phyloP scores from a whole-genome alignment of 345 rosid genomes.

The Angophora floribunda region DNA sequence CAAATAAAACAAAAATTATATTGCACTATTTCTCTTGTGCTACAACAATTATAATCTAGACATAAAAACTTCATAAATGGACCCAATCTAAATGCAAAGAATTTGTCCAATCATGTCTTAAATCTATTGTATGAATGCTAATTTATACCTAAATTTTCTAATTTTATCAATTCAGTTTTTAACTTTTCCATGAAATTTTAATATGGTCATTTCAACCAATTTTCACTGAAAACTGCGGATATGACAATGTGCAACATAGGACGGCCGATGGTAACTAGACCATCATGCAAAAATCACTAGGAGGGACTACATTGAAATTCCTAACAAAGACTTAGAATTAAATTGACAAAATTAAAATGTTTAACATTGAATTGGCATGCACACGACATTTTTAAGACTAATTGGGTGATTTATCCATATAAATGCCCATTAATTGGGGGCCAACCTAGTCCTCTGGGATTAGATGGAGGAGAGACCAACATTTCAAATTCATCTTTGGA shows the following conservation, averaged over 20 bases:
- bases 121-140: fast-evolving
- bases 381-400: fast-evolving
- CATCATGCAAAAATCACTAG: fast-evolving
- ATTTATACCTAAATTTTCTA: fast-evolving
- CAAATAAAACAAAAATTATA: background rate
- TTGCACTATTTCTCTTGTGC: background rate
- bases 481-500: background rate
- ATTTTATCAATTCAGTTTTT: background rate
- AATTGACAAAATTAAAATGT: too few relatives aligned
- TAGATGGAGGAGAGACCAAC: background rate
- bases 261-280: fast-evolving
- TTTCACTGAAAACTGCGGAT: fast-evolving
- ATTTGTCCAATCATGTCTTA: fast-evolving
- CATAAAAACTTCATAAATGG: background rate
- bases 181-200: fast-evolving
- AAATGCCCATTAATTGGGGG: background rate
- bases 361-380: fast-evolving
- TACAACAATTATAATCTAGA: background rate
- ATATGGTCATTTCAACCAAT: fast-evolving
- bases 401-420: background rate
- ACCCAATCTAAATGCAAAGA: background rate
- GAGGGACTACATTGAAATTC: too few relatives aligned
- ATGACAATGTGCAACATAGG: background rate
- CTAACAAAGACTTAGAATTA: fast-evolving
- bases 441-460: background rate